phyloP scores from a whole-genome alignment of 2,329 filamentous ascomycete genomes.

The Huntiella bhutanensis region DNA sequence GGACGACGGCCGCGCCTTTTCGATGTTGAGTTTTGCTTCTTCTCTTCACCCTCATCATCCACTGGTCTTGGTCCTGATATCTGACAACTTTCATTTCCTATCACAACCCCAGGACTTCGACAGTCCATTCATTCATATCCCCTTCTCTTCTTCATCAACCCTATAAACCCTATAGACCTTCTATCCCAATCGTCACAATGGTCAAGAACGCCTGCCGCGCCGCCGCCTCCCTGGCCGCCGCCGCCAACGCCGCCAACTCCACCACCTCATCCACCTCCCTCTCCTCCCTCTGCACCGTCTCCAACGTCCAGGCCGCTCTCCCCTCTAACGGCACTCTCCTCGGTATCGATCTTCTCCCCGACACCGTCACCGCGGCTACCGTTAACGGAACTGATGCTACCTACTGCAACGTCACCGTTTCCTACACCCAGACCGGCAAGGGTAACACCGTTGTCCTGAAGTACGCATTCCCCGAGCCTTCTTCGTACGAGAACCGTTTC shows the following conservation, averaged over 20 bases:
- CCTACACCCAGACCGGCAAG: slow-evolving; percentile 10
- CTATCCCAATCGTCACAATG: neutral
- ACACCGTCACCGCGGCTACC: slow-evolving; percentile 1
- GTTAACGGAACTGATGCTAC: slow-evolving; percentile 2
- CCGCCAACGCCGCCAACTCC: slow-evolving; percentile 1
- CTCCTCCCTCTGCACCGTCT: slow-evolving; percentile 1
- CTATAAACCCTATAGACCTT: neutral
- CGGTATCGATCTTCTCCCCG: slow-evolving; percentile 1
- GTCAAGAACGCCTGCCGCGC: slow-evolving; percentile 3
- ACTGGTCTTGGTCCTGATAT: neutral
- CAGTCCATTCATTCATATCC: neutral
- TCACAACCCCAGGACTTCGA: neutral
- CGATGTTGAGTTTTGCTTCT: neutral
- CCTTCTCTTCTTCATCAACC: neutral
- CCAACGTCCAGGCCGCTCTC: neutral
- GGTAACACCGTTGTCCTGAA: slow-evolving; percentile 12
- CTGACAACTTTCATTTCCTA: neutral
- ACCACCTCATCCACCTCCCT: slow-evolving; percentile 4
- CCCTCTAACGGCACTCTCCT: neutral
- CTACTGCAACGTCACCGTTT: slow-evolving; percentile 14
- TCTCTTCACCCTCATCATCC: neutral
- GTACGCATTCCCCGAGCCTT: slow-evolving; percentile 12
- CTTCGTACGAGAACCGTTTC: slow-evolving; percentile 12
- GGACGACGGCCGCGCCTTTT: neutral
- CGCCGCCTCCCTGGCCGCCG: neutral